Base-by-base conservation (phyloP, 129 eudicot species). In the Chrysanthemum seticuspe region DNA sequence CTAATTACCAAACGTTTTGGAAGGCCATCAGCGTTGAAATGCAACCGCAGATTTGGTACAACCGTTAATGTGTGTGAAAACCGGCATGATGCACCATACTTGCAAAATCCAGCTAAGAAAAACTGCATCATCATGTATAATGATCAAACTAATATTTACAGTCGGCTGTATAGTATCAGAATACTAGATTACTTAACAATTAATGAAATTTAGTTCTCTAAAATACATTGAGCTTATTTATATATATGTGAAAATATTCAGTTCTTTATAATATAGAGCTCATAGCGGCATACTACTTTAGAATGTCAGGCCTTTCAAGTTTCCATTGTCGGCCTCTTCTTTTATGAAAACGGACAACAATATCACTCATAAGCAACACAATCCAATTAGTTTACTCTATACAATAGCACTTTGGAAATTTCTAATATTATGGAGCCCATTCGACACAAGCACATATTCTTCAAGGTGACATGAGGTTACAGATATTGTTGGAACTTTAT, bases 1-100 rank as follows among this genome's bases (percentile, higher is more conserved):
- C 13, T 51, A 56, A 44, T 63, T 87, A 87, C 92, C 89, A 16
- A 10, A 58, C 92, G 87, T 16, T 73, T 55, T 5, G 89, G 92
- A 57, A 81, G 51, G 54, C 89, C 92, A 2, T 76, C 6, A 51
- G 57, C 53, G 71, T 84, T 87, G 19, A 79, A 74, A 56, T 64
- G 76, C 16, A 70, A 2, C 13, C 50, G 36, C 14, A 1, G 14
- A 1, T 64, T 45, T 45, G 14, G 66, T 72, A 29, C 51, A 45
- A 51, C 57, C 40, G 58, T 67, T 25, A 66, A 49, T 34, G 51
- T 1, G 63, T 88, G 94, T 9, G 29, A 54, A 71, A 47, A 85
- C 14, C 68, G 73, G 18, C 90, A 88, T 12, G 76, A 57, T 49
- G 68, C 47, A 54, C 89, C 94, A 16, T 57, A 71, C 63, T 78